Conservation (phyloP, 768 basidiomycete species). For the Hirschioporus abietinus region DNA sequence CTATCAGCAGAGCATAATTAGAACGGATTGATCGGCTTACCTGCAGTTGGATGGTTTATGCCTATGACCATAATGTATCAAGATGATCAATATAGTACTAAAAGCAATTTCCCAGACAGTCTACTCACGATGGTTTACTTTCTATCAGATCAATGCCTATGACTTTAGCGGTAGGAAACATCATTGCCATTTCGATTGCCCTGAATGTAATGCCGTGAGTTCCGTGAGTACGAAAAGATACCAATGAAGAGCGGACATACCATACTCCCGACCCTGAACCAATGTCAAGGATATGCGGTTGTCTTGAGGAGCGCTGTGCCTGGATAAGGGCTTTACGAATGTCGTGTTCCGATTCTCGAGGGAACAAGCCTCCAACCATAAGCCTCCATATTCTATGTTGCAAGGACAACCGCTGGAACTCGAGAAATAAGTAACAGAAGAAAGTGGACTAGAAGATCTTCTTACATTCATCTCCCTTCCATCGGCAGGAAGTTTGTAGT, state of each 20-base stretch:
- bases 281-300: slow-evolving; percentile 21
- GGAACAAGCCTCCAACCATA: slow-evolving; percentile 23
- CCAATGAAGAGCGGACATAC: slow-evolving; percentile 12
- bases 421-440: background rate
- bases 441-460: background rate
- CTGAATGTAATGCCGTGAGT: slow-evolving; percentile 9
- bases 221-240: background rate
- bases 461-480: slow-evolving; percentile 3
- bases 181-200: slow-evolving; percentile 23
- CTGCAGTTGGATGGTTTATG: slow-evolving; percentile 3
- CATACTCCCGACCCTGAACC: slow-evolving; percentile 28
- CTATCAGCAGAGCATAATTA: background rate
- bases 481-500: slow-evolving; percentile 4
- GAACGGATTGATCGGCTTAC: background rate
- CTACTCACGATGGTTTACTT: slow-evolving; percentile 6
- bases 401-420: slow-evolving; percentile 18
- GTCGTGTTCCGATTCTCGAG: slow-evolving; percentile 6
- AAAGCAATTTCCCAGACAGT: background rate
- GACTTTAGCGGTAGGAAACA: slow-evolving; percentile 19
- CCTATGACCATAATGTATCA: background rate
- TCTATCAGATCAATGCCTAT: slow-evolving; percentile 23
- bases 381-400: slow-evolving; percentile 24
- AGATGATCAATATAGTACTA: background rate
- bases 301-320: slow-evolving; percentile 10
- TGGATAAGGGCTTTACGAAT: slow-evolving; percentile 8